phyloP scores from a whole-genome alignment of 208 protist species.

The Leishmania lainsoni region DNA sequence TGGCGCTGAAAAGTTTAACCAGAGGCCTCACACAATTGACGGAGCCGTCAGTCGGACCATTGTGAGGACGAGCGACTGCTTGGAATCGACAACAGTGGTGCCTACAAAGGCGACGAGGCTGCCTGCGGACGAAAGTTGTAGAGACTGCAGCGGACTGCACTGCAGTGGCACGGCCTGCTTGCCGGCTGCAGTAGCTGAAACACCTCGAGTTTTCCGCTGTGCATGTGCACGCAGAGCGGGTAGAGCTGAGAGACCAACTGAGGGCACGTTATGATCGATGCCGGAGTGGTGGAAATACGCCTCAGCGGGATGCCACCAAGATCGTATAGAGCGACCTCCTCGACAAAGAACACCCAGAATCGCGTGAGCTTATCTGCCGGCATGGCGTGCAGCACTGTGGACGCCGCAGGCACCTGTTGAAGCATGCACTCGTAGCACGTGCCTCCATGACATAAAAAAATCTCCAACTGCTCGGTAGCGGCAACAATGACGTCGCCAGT shows the following conservation, averaged over 20 bases:
- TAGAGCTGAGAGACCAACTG: not conserved
- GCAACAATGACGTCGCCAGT: constrained; percentile 1
- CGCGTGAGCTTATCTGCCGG: not conserved
- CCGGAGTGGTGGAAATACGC: constrained; percentile 1
- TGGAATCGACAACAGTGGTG: not conserved
- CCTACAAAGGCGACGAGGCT: constrained; percentile 7
- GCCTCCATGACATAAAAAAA: constrained; percentile 14
- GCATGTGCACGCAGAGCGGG: constrained; percentile 8
- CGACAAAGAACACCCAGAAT: constrained; percentile 28
- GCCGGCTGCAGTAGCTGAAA: constrained; percentile 3
- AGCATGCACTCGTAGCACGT: constrained; percentile 16
- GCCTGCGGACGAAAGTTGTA: not conserved
- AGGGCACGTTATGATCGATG: constrained; percentile 9
- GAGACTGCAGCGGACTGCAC: not conserved
- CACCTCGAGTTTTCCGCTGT: not conserved
- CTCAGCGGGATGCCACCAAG: constrained; percentile 7
- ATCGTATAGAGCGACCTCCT: constrained; percentile 17
- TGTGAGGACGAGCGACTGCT: not conserved
- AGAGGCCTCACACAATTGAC: not conserved
- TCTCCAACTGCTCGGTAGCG: constrained; percentile 13
- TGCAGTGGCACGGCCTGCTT: not conserved
- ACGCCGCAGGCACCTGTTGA: constrained; percentile 1
- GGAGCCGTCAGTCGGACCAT: constrained; percentile 1
- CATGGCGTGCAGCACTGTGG: constrained; percentile 5
- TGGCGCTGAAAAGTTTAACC: not conserved